phyloP scores from a whole-genome alignment of 1,284 basidiomycete species.

The Pseudozyma hubeiensis region DNA sequence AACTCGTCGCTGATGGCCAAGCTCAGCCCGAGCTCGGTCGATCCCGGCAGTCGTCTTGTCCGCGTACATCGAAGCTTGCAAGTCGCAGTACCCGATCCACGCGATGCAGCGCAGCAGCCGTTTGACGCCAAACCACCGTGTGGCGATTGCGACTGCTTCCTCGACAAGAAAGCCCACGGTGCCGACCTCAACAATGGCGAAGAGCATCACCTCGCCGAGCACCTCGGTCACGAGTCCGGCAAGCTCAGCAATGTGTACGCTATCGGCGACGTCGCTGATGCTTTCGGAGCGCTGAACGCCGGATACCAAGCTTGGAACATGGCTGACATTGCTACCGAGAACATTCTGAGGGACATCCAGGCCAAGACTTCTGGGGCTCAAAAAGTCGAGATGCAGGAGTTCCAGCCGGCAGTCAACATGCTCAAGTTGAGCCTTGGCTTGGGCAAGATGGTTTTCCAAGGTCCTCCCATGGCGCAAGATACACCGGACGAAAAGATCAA shows the following conservation, averaged over 20 bases:
- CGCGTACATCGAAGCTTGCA: constrained; percentile 61
- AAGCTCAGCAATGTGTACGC: constrained; percentile 62
- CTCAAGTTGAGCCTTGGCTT: constrained; percentile 63
- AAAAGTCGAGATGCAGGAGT: constrained; percentile 40
- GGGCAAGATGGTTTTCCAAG: constrained; percentile 64
- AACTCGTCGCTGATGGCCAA: constrained; percentile 64
- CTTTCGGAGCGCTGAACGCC: constrained; percentile 67
- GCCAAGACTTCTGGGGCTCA: constrained; percentile 14
- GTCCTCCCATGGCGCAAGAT: constrained; percentile 36
- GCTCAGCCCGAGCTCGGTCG: constrained; percentile 61
- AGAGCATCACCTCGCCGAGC: constrained; percentile 23
- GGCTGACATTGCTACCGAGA: constrained; percentile 65
- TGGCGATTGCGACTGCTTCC: constrained; percentile 67
- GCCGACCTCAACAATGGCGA: constrained; percentile 29
- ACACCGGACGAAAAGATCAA: constrained; percentile 21
- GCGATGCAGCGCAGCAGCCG: constrained; percentile 56
- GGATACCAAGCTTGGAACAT: constrained; percentile 68
- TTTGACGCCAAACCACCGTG: constrained; percentile 61
- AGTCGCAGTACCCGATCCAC: constrained; percentile 57
- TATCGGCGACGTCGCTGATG: constrained; percentile 66
- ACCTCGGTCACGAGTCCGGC: constrained; percentile 23
- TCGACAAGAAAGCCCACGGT: constrained; percentile 61
- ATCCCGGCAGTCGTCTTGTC: constrained; percentile 56
- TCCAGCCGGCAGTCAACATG: constrained; percentile 61
- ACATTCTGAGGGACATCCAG: constrained; percentile 61